phyloP scores from a whole-genome alignment of 495 filamentous ascomycete species.

The Clavariopsis aquatica region DNA sequence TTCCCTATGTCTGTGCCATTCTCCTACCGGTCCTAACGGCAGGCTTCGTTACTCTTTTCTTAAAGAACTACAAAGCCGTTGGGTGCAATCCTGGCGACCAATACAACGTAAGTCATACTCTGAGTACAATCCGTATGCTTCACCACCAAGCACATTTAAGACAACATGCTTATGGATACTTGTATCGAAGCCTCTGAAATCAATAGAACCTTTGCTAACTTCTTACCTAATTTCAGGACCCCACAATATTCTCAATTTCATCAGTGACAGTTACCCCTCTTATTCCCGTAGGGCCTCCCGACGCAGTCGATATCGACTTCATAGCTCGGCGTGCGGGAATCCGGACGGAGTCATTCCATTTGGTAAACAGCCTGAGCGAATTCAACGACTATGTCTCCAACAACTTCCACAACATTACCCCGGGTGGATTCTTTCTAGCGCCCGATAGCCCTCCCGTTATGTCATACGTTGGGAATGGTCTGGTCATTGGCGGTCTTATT shows the following conservation, averaged over 20 bases:
- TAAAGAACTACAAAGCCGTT: conserved; percentile 56
- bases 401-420: conserved; percentile 66
- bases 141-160: too few relatives aligned
- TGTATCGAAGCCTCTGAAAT: too few relatives aligned
- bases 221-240: too few relatives aligned
- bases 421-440: conserved; percentile 75
- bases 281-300: conserved; percentile 63
- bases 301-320: conserved; percentile 7
- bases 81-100: conserved; percentile 60
- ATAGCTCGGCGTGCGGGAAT: conserved; percentile 24
- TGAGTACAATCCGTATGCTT: too few relatives aligned
- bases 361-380: conserved; percentile 63
- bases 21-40: conserved; percentile 74
- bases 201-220: too few relatives aligned
- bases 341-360: conserved; percentile 47
- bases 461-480: conserved; percentile 58
- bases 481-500: conserved; percentile 59
- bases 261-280: conserved; percentile 46
- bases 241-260: conserved; percentile 45
- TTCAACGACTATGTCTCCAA: conserved; percentile 65
- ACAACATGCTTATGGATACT: too few relatives aligned
- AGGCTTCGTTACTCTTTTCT: conserved; percentile 71
- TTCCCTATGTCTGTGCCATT: conserved; percentile 71
- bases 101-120: too few relatives aligned
- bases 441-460: conserved; percentile 58